phyloP scores from a whole-genome alignment of 495 filamentous ascomycete species.

The Penicillium ochrochloron region DNA sequence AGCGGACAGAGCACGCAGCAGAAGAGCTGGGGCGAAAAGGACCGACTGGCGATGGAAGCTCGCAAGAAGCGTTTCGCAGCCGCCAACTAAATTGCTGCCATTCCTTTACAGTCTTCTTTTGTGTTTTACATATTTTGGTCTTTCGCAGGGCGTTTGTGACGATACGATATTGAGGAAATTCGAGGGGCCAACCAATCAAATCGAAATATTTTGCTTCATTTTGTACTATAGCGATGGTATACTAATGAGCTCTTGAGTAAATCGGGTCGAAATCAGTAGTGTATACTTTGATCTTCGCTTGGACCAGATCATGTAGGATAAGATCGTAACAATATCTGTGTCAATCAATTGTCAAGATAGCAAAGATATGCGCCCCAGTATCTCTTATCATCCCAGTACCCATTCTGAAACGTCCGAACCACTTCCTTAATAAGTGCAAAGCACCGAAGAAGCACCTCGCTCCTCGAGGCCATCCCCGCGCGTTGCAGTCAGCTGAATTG shows the following conservation, averaged over 20 bases:
- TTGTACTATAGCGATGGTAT: neutral
- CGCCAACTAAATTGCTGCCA: conserved; percentile 32
- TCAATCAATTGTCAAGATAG: neutral
- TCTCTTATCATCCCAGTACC: neutral
- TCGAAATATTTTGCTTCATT: conserved; percentile 9
- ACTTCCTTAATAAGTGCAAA: conserved; percentile 13
- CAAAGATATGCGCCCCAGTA: neutral
- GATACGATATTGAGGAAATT: conserved; percentile 22
- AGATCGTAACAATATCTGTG: neutral
- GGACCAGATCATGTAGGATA: neutral
- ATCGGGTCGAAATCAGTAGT: neutral
- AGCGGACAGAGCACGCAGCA: conserved; percentile 16
- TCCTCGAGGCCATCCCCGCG: neutral
- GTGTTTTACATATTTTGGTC: conserved; percentile 22
- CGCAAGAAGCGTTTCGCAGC: conserved; percentile 56
- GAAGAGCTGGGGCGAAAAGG: conserved; percentile 46
- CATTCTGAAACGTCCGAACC: neutral
- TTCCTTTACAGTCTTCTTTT: conserved; percentile 18
- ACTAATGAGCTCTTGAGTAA: neutral
- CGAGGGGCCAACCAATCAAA: conserved; percentile 17
- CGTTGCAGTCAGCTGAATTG: conserved; percentile 33
- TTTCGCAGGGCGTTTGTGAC: conserved; percentile 33
- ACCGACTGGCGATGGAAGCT: conserved; percentile 50
- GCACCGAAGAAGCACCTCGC: conserved; percentile 2
- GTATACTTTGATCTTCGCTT: neutral